phyloP scores from a whole-genome alignment of 805 yeast genomes.

The Priceomyces medius region DNA sequence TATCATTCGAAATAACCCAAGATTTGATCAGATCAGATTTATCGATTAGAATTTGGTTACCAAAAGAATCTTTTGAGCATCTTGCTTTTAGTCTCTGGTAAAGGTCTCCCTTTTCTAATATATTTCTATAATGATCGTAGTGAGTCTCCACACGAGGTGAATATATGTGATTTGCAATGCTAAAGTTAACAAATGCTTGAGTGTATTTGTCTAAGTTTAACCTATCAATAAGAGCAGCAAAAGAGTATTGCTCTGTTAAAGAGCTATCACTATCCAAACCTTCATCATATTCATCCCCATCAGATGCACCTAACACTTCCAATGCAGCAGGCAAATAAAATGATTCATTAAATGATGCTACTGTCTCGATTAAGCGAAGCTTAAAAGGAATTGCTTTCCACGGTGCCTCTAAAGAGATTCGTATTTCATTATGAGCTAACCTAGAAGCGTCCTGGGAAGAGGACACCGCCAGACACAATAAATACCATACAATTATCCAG shows the following conservation, averaged over 20 bases:
- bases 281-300: constrained; percentile 14
- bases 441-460: not conserved
- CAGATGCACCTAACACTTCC: constrained; percentile 11
- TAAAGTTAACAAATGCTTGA: constrained; percentile 36
- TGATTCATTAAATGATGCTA: constrained; percentile 33
- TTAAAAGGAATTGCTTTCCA: constrained; percentile 45
- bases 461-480: not conserved
- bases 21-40: constrained; percentile 24
- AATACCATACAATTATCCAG: not conserved
- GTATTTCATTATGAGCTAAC: not conserved
- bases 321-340: constrained; percentile 33
- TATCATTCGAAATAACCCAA: constrained; percentile 54
- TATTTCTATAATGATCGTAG: constrained; percentile 47
- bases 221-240: constrained; percentile 3
- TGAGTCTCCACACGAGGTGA: constrained; percentile 69
- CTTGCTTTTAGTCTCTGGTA: constrained; percentile 15
- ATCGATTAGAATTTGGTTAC: constrained; percentile 22
- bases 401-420: constrained; percentile 21
- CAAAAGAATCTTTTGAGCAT: constrained; percentile 34
- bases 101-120: constrained; percentile 20
- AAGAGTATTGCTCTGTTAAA: constrained; percentile 8
- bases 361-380: constrained; percentile 43
- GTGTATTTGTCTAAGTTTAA: constrained; percentile 12
- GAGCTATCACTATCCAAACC: constrained; percentile 4
- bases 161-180: constrained; percentile 46